These are phyloP conservation scores for Pyrus pyrifolia DNA, from an alignment of 306 rosid species.

Conservation along the genomic window DNA sequence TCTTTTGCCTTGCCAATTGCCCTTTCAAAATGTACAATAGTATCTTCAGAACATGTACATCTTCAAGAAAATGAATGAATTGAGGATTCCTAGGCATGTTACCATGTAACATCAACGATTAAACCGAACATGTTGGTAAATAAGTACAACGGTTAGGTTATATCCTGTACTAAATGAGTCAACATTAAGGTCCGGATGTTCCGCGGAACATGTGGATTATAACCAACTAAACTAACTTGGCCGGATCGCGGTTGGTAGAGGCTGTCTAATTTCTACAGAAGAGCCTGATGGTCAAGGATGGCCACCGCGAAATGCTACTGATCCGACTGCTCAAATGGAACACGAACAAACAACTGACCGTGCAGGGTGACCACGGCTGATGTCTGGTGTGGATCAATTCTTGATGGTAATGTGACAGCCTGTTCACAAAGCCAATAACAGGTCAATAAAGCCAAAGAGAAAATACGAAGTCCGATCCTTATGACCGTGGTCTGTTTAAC, in stretches of 20 bases:
- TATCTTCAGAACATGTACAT: background rate
- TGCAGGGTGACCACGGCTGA: constrained; percentile 96
- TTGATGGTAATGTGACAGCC: constrained; percentile 83
- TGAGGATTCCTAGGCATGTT: background rate
- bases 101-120: background rate
- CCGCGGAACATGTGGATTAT: background rate
- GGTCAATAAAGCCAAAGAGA: background rate
- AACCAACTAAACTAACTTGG: constrained; percentile 5
- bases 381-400: constrained; percentile 96
- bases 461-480: background rate
- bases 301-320: constrained; percentile 20
- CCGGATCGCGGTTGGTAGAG: background rate
- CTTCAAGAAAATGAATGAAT: background rate
- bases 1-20: background rate
- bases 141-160: constrained; percentile 2
- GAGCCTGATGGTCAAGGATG: background rate
- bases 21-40: background rate
- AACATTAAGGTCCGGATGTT: background rate
- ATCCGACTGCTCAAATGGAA: constrained; percentile 79
- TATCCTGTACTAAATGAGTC: background rate
- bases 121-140: background rate
- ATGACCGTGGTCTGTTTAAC: background rate
- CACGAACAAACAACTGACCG: constrained; percentile 93
- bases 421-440: constrained; percentile 18
- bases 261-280: background rate